phyloP scores from a whole-genome alignment of 2,329 filamentous ascomycete species.

The Fusarium goolgardi region DNA sequence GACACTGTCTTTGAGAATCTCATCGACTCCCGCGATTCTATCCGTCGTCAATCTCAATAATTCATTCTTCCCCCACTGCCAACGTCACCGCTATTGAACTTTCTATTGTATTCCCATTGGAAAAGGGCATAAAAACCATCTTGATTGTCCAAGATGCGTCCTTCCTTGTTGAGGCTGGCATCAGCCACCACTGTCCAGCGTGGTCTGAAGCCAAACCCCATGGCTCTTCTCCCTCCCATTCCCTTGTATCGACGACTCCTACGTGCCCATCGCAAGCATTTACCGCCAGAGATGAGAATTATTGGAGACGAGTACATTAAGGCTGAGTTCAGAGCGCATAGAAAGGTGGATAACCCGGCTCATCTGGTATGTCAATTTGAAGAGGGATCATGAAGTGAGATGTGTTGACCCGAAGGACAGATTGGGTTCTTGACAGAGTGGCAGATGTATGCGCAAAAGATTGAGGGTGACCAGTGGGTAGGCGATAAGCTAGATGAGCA shows the following conservation, averaged over 20 bases:
- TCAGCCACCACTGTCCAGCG: constrained; percentile 51
- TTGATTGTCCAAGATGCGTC: constrained; percentile 43
- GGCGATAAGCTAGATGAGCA: constrained; percentile 84
- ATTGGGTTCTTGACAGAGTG: constrained; percentile 97
- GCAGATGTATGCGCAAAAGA: constrained; percentile 92
- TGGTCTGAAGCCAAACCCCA: constrained; percentile 54
- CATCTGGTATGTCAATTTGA: constrained; percentile 75
- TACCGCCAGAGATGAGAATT: constrained; percentile 79
- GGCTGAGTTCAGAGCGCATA: constrained; percentile 88
- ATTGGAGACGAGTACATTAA: constrained; percentile 95
- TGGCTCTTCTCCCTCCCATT: constrained; percentile 86
- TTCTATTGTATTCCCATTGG: not conserved
- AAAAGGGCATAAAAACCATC: not conserved
- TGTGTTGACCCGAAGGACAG: constrained; percentile 57
- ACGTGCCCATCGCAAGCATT: constrained; percentile 82
- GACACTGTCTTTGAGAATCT: constrained; percentile 42
- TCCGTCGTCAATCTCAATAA: constrained; percentile 18
- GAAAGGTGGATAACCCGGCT: constrained; percentile 85
- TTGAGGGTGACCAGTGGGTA: constrained; percentile 88
- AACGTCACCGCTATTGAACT: not conserved
- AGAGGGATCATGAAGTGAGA: not conserved
- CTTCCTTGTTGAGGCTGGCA: constrained; percentile 50
- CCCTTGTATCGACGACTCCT: constrained; percentile 89
- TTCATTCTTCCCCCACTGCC: not conserved
- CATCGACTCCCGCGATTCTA: constrained; percentile 19